phyloP scores from a whole-genome alignment of 2,329 filamentous ascomycete species.

The Apiospora koreana region DNA sequence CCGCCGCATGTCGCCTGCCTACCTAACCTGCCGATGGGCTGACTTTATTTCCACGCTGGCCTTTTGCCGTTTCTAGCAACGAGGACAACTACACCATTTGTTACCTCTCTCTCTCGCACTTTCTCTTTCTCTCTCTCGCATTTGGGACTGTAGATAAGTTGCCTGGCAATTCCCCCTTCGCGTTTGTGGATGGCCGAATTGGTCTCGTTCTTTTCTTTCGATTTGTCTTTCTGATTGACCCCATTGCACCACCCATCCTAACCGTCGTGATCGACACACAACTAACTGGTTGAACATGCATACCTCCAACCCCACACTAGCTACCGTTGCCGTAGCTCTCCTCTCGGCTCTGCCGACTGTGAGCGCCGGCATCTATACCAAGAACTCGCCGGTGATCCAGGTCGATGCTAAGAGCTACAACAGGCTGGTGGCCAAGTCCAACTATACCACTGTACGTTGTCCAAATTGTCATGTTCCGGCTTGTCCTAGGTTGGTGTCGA shows the following conservation, averaged over 20 bases:
- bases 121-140: background rate
- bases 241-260: background rate
- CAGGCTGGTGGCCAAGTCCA: constrained; percentile 80
- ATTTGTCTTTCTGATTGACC: background rate
- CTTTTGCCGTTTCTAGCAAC: constrained; percentile 34
- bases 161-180: background rate
- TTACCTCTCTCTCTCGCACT: constrained; percentile 1
- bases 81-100: constrained; percentile 23
- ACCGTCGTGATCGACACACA: background rate
- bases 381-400: constrained; percentile 84
- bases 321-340: constrained; percentile 60
- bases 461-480: background rate
- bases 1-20: background rate
- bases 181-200: background rate
- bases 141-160: background rate
- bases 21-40: background rate
- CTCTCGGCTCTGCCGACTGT: constrained; percentile 66
- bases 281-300: constrained; percentile 48
- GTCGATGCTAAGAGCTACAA: constrained; percentile 79
- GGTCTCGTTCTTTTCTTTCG: background rate
- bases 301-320: constrained; percentile 46
- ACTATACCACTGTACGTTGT: constrained; percentile 79
- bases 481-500: background rate
- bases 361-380: constrained; percentile 73
- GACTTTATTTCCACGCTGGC: constrained; percentile 43